Conservation (phyloP, 2,329 filamentous ascomycete genomes). For the Beauveria asiatica region DNA sequence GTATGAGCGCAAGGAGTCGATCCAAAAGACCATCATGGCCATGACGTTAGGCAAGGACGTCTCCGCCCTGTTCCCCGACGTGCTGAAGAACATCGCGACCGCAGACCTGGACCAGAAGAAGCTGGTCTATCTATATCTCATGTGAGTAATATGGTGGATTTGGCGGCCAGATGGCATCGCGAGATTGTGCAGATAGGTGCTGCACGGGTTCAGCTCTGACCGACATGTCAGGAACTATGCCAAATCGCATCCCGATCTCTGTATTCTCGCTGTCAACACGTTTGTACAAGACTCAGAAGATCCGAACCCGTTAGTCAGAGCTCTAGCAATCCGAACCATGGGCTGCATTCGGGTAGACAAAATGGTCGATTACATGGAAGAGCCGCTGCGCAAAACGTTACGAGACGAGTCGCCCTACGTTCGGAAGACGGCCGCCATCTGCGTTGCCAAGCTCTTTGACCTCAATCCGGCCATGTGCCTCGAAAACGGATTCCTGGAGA, state of each 20-base stretch:
- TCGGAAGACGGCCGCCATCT: constrained; percentile 94
- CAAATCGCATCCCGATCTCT: constrained; percentile 96
- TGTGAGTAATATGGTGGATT: constrained; percentile 47
- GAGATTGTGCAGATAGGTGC: background rate
- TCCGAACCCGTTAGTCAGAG: constrained; percentile 90
- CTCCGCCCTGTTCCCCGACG: constrained; percentile 91
- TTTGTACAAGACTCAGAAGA: constrained; percentile 99
- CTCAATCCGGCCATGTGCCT: constrained; percentile 87
- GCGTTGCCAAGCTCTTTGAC: constrained; percentile 96
- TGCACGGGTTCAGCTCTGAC: background rate
- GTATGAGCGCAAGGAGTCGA: constrained; percentile 96
- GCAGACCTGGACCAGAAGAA: constrained; percentile 96
- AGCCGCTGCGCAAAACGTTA: constrained; percentile 89
- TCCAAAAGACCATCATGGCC: constrained; percentile 99
- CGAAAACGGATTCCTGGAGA: constrained; percentile 93
- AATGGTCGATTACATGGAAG: constrained; percentile 99
- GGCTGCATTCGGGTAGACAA: constrained; percentile 97
- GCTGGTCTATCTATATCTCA: constrained; percentile 95
- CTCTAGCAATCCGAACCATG: constrained; percentile 95
- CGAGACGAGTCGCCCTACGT: constrained; percentile 98
- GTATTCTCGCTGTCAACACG: constrained; percentile 96
- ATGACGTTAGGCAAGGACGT: constrained; percentile 99
- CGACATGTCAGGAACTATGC: constrained; percentile 75
- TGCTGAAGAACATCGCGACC: constrained; percentile 97
- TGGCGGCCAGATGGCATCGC: background rate